Evolutionary conservation across 805 yeast species (phyloP), one percentile per base, ranked within the genome.

Genomic region (Lachancea kluyveri): DNA sequence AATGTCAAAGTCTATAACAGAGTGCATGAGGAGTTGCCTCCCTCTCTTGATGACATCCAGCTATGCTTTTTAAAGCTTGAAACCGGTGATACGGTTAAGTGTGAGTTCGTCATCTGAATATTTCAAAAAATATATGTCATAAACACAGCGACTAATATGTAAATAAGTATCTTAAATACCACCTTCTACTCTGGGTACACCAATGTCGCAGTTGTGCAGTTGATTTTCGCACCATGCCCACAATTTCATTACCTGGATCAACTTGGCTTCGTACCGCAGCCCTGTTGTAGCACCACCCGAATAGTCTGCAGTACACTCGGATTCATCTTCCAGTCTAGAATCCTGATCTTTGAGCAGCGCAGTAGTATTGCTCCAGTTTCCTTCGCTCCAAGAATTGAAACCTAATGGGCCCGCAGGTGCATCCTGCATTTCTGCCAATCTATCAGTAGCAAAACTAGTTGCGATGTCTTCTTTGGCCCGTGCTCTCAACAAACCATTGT

Each of bases 211-310:
- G 33, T 60, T 63, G 31, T 63, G 56, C 26, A 74, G 45, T 48
- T 70, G 57, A 45, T 72, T 72, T 46, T 77, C 84, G 6, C 80
- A 72, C 64, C 82, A 74, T 3, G 70, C 64, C 81, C 82, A 78
- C 27, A 79, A 48, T 46, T 74, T 73, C 30, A 77, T 62, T 17
- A 79, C 58, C 33, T 72, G 67, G 41, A 75, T 74, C 36, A 79
- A 55, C 39, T 60, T 62, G 5, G 57, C 49, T 28, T 55, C 60
- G 30, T 48, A 44, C 22, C 40, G 39, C 15, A 37, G 28, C 23
- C 42, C 45, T 14, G 40, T 21, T 24, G 27, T 15, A 24, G 17
- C n/a, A 15, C 27, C 17, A 28, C 17, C 23, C 17, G 17, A 21
- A 7, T 34, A 39, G 5, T 30, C 28, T 4, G 35, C n/a, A 9